Evolutionary conservation across 345 rosid species (phyloP).

Genomic region (Salix dunnii): DNA sequence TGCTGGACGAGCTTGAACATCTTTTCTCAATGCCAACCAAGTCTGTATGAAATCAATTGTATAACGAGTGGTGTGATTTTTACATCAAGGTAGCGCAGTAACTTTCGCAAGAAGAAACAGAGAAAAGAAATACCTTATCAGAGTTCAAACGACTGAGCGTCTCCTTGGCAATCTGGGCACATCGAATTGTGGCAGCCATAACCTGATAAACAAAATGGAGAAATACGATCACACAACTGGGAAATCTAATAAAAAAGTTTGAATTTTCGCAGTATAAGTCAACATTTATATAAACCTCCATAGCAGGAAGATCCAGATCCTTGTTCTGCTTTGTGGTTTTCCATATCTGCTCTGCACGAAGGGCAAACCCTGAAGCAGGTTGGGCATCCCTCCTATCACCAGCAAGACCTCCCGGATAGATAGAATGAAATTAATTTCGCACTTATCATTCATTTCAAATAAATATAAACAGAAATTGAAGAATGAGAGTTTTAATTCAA

Average conservation of each 20-base stretch:
- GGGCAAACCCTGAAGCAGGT: conserved; percentile 37
- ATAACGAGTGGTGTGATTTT: too few relatives aligned
- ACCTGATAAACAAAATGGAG: conserved; percentile 22
- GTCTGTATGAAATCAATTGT: too few relatives aligned
- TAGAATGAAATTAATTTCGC: conserved; percentile 27
- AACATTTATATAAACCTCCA: conserved; percentile 15
- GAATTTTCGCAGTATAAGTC: not conserved
- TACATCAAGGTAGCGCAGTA: too few relatives aligned
- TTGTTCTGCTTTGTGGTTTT: conserved; percentile 31
- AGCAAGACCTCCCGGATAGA: conserved; percentile 39
- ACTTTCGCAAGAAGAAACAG: too few relatives aligned
- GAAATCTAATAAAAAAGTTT: too few relatives aligned
- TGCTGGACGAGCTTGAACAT: too few relatives aligned
- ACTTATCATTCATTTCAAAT: too few relatives aligned
- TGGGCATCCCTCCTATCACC: conserved; percentile 33
- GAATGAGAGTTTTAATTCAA: too few relatives aligned
- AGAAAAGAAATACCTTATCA: conserved; percentile 17
- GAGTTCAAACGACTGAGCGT: conserved; percentile 15
- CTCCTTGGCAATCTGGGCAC: conserved; percentile 36
- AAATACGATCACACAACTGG: too few relatives aligned
- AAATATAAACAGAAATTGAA: too few relatives aligned
- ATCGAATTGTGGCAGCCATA: conserved; percentile 35
- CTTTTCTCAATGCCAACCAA: too few relatives aligned
- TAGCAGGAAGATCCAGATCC: conserved; percentile 39
- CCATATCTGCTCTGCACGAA: conserved; percentile 32